Evolutionary conservation across 2,329 filamentous ascomycete genomes (phyloP).

Genomic region (Pyrenophora graminea): DNA sequence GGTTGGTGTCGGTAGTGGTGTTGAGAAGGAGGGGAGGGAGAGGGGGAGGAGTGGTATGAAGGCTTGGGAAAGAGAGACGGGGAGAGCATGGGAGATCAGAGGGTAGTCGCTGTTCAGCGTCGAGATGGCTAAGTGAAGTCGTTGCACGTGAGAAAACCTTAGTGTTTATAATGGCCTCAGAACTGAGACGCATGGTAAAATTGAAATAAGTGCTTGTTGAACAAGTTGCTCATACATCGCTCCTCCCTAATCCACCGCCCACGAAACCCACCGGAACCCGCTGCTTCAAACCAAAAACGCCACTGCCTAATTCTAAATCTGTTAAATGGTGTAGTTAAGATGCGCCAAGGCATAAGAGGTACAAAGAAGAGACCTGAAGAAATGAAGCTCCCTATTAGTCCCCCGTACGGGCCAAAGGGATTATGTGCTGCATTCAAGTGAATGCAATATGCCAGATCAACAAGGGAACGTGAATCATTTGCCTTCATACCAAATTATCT

Average conservation of each 20-base stretch:
- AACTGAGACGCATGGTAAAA: not conserved
- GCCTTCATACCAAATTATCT: slow-evolving; percentile 14
- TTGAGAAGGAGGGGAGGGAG: not conserved
- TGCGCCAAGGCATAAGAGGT: slow-evolving; percentile 20
- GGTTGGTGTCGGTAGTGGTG: not conserved
- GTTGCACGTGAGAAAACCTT: not conserved
- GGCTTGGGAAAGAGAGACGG: slow-evolving; percentile 15
- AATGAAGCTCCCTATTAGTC: slow-evolving; percentile 15
- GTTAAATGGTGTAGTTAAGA: slow-evolving; percentile 23
- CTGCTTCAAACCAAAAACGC: slow-evolving; percentile 20
- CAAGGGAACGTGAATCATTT: slow-evolving; percentile 15
- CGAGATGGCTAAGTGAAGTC: too few relatives aligned
- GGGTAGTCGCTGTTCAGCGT: not conserved
- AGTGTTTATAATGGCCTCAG: not conserved
- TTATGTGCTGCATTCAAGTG: slow-evolving; percentile 27
- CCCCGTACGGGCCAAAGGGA: not conserved
- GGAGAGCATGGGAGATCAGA: slow-evolving; percentile 12
- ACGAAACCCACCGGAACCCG: slow-evolving; percentile 1
- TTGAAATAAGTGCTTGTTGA: not conserved
- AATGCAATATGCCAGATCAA: slow-evolving; percentile 16
- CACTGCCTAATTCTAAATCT: slow-evolving; percentile 27
- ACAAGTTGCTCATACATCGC: slow-evolving; percentile 8
- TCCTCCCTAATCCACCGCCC: slow-evolving; percentile 5
- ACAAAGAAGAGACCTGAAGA: slow-evolving; percentile 26
- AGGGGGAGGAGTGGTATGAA: not conserved